Base-by-base conservation (phyloP, 1,139 yeast genomes). In the Arxiozyma heterogenica region DNA sequence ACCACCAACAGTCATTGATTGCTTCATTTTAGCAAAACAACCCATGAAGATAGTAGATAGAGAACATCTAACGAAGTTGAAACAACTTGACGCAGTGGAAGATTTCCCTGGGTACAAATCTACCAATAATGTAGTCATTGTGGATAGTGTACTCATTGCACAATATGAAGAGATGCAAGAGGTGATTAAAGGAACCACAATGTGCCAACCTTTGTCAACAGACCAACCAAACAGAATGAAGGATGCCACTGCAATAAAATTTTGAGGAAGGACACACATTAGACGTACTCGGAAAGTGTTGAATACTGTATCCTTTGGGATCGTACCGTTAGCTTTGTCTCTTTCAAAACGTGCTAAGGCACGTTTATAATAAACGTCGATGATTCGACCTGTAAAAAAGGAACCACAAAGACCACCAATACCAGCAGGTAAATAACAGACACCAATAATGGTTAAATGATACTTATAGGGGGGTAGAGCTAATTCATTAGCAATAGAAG, bases 151-250 rank as follows among this genome's bases (percentile, higher is more conserved):
- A 55, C 76, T 76, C 69, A 81, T 76, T 4, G 81, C 73, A 11
- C 82, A 77, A 58, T 73, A 72, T 18, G 91, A 78, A 1, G 82
- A 72, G 20, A 81, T 59, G 55, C 77, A 81, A 1, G 83, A 73
- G 45, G 81, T 75, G 6, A 86, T 70, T 11, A 86, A 64, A 4
- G 86, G 78, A 0, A 80, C 79, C 0, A 83, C 77, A 39, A 83
- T 71, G 50, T 74, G 73, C 17, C 77, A 77, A 9, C 75, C 68
- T 47, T 76, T 64, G 46, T 82, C 75, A 5, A 86, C 62, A 52
- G 85, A 76, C 95, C 95, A 88, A 1, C 93, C 95, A 69, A 81
- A 86, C 2, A 81, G 65, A 1, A 83, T 57, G 7, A 77, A 67
- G 0, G 80, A 73, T 11, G 57, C 55, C 1, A 70, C 68, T 4